Conservation (phyloP, 192 early-diverging fungal species). For the Ambispora gerdemannii region DNA sequence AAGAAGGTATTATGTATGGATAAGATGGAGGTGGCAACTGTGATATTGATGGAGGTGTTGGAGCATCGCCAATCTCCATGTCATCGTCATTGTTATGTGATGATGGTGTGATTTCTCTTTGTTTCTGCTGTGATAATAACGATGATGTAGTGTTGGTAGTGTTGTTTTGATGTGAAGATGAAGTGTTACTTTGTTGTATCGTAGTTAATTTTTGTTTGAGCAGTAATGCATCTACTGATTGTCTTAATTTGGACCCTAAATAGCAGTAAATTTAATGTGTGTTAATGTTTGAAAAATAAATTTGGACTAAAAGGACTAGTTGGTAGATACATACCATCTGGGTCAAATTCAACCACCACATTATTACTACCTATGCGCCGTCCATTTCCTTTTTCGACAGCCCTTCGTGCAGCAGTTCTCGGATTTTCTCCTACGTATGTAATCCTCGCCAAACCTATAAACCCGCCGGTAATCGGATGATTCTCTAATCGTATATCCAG, state of each 20-base stretch:
- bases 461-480: constrained; percentile 49
- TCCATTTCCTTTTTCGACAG: constrained; percentile 50
- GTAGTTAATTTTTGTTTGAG: constrained; percentile 31
- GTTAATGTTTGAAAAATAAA: constrained; percentile 36
- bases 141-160: too few species aligned
- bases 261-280: constrained; percentile 34
- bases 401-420: constrained; percentile 40
- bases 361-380: constrained; percentile 37
- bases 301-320: constrained; percentile 32
- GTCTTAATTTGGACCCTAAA: constrained; percentile 34
- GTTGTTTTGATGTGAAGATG: too few species aligned
- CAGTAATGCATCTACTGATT: constrained; percentile 32
- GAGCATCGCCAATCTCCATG: constrained; percentile 45
- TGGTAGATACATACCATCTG: constrained; percentile 28
- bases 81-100: constrained; percentile 43
- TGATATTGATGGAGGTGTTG: constrained; percentile 38
- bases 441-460: constrained; percentile 49
- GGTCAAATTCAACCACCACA: constrained; percentile 41
- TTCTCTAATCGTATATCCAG: constrained; percentile 47
- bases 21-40: constrained; percentile 19
- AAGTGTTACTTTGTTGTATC: too few species aligned
- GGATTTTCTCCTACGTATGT: constrained; percentile 42
- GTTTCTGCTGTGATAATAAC: not conserved
- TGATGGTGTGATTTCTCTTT: constrained; percentile 30
- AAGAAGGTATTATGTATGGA: not conserved